A percentile compares a stretch with the other conserved stretches of the same genome.
Evolutionary conservation across 495 filamentous ascomycete genomes (phyloP).

Genomic region (Geopyxis carbonaria): DNA sequence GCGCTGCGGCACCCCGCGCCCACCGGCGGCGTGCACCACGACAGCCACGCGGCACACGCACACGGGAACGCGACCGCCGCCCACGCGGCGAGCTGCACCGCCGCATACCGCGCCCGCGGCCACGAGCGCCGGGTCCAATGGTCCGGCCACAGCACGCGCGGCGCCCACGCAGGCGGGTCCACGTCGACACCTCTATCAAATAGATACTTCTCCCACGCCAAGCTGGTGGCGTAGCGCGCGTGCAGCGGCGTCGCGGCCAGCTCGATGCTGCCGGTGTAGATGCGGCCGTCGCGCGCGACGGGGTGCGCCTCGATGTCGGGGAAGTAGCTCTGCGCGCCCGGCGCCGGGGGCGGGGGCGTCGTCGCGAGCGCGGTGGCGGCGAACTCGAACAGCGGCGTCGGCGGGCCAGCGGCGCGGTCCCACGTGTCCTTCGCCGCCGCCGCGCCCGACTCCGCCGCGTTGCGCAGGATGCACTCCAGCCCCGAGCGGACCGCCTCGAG

Average conservation of each 20-base stretch:
- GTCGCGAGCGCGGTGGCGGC: neutral
- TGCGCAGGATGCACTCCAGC: slow-evolving; percentile 15
- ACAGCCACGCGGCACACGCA: slow-evolving; percentile 18
- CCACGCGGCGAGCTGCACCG: slow-evolving; percentile 18
- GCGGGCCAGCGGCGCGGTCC: slow-evolving; percentile 6
- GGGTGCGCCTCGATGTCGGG: no score
- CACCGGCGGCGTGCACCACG: slow-evolving; percentile 23
- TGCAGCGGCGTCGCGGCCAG: slow-evolving; percentile 8
- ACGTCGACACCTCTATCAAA: slow-evolving; percentile 19
- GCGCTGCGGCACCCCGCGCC: slow-evolving; percentile 19
- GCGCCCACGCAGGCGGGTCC: slow-evolving; percentile 8
- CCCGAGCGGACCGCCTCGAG: slow-evolving; percentile 21
- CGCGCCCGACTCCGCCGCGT: slow-evolving; percentile 15
- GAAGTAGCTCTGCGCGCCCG: no score
- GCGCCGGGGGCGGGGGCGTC: no score
- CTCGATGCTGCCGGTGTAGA: slow-evolving; percentile 2
- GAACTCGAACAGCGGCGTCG: neutral
- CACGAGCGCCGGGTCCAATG: neutral
- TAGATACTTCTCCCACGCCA: slow-evolving; percentile 16
- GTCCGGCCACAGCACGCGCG: slow-evolving; percentile 18
- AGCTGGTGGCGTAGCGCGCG: slow-evolving; percentile 19
- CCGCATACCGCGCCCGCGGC: slow-evolving; percentile 9
- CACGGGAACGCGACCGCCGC: slow-evolving; percentile 21
- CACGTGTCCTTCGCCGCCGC: slow-evolving; percentile 9
- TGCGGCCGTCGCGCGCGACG: no score